Percentiles rank a stretch among this genome's conserved stretches.
Conservation (phyloP, 2,329 filamentous ascomycete genomes). For the Penicillium sp. region DNA sequence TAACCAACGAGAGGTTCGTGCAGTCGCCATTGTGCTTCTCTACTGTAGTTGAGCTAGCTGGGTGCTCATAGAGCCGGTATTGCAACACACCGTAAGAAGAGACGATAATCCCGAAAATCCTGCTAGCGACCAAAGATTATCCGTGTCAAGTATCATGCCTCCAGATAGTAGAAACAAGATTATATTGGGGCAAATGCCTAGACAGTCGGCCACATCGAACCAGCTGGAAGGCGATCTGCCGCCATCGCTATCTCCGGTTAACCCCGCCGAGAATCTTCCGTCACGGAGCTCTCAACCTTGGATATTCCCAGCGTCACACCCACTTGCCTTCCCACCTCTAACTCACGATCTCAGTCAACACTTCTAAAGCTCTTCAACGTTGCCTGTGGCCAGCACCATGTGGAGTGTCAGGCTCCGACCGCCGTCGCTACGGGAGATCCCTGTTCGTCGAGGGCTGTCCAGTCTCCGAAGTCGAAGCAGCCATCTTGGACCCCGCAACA, state of each 20-base stretch:
- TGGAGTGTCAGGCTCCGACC: constrained; percentile 30
- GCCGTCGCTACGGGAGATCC: constrained; percentile 20
- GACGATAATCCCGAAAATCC: too few species aligned
- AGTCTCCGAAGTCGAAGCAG: constrained; percentile 27
- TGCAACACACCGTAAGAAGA: too few species aligned
- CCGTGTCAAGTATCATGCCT: too few species aligned
- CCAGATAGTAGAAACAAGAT: too few species aligned
- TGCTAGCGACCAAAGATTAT: too few species aligned
- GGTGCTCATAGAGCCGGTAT: too few species aligned
- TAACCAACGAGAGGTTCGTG: too few species aligned
- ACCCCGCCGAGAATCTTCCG: constrained; percentile 24
- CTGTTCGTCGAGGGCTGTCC: constrained; percentile 25
- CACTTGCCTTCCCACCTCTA: background rate
- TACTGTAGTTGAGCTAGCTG: too few species aligned
- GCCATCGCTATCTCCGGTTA: constrained; percentile 32
- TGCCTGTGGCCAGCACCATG: constrained; percentile 19
- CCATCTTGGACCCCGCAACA: constrained; percentile 33
- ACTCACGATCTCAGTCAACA: background rate
- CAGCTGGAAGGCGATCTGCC: background rate
- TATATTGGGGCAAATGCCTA: background rate
- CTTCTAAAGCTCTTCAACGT: too few species aligned
- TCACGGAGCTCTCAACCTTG: constrained; percentile 9
- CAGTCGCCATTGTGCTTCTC: too few species aligned
- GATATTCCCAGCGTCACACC: background rate
- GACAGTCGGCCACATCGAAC: background rate